phyloP scores from a whole-genome alignment of 176 grass and related monocot genomes.

The Zizania latifolia region DNA sequence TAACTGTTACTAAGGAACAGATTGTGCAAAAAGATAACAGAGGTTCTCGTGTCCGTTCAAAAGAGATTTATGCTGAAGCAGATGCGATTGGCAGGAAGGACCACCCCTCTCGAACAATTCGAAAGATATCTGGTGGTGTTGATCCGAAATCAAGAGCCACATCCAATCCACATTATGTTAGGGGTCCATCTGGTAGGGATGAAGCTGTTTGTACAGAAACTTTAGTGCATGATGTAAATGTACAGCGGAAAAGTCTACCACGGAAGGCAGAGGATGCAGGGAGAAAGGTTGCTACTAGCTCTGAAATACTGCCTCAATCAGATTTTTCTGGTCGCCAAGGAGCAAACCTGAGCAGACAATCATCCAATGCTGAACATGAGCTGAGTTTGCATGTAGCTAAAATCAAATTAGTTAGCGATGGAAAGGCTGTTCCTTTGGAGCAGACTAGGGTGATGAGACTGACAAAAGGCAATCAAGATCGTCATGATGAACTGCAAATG shows the following conservation, averaged over 20 bases:
- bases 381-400: conserved; percentile 31
- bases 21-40: conserved; percentile 32
- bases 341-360: conserved; percentile 43
- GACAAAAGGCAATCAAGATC: conserved; percentile 67
- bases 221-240: conserved; percentile 29
- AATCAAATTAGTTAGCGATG: conserved; percentile 29
- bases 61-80: conserved; percentile 37
- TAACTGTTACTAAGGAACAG: conserved; percentile 34
- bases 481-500: conserved; percentile 72
- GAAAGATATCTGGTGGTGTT: conserved; percentile 30
- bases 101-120: conserved; percentile 30
- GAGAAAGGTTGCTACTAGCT: conserved; percentile 30
- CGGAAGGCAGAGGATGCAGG: conserved; percentile 40
- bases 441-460: conserved; percentile 37
- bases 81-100: conserved; percentile 29
- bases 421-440: conserved; percentile 22
- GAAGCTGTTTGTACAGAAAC: conserved; percentile 31
- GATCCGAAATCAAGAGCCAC: conserved; percentile 45
- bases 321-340: conserved; percentile 31
- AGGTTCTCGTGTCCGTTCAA: conserved; percentile 26
- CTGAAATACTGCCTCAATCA: conserved; percentile 22
- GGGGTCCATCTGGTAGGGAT: conserved; percentile 36
- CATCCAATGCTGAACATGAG: conserved; percentile 32
- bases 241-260: conserved; percentile 32
- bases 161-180: conserved; percentile 35